Percentiles rank a stretch among this genome's conserved stretches.
These are phyloP conservation scores for Amanita pseudoporphyria DNA, from an alignment of 768 basidiomycete species.

Conservation along the genomic window DNA sequence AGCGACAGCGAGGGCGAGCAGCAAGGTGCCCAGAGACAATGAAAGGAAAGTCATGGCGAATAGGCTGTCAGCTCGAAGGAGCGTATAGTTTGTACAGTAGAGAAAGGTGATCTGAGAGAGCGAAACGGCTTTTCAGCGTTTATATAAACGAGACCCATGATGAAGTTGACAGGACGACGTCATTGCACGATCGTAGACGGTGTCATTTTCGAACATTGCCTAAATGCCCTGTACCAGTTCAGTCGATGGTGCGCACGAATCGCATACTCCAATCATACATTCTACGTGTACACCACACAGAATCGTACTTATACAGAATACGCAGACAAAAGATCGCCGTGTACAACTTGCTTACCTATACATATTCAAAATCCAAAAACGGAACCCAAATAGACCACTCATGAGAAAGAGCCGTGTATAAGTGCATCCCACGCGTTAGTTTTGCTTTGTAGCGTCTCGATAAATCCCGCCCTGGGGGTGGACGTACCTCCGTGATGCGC, in stretches of 20 bases:
- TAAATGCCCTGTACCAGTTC: too few relatives aligned
- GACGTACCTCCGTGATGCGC: constrained; percentile 7
- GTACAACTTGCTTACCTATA: background rate
- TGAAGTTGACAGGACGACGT: background rate
- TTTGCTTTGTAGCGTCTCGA: constrained; percentile 50
- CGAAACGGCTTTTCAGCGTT: constrained; percentile 35
- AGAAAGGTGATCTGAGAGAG: background rate
- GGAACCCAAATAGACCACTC: constrained; percentile 9
- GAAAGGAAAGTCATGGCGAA: constrained; percentile 46
- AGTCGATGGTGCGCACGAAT: too few relatives aligned
- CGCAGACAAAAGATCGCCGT: background rate
- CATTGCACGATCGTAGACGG: background rate
- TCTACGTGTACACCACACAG: constrained; percentile 1
- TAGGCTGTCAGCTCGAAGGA: background rate
- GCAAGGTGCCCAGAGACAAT: constrained; percentile 16
- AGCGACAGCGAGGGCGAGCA: constrained; percentile 35
- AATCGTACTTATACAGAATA: background rate
- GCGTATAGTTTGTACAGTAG: background rate
- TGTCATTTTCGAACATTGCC: background rate
- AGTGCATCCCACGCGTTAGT: constrained; percentile 54
- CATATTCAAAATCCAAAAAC: background rate
- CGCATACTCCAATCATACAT: too few relatives aligned
- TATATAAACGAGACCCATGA: too few relatives aligned
- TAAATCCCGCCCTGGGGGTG: constrained; percentile 36
- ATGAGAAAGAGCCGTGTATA: constrained; percentile 60